Evolutionary conservation across 1,284 basidiomycete genomes (phyloP), one percentile per base, ranked within the genome.

Genomic region (Phellinidium pouzarii): DNA sequence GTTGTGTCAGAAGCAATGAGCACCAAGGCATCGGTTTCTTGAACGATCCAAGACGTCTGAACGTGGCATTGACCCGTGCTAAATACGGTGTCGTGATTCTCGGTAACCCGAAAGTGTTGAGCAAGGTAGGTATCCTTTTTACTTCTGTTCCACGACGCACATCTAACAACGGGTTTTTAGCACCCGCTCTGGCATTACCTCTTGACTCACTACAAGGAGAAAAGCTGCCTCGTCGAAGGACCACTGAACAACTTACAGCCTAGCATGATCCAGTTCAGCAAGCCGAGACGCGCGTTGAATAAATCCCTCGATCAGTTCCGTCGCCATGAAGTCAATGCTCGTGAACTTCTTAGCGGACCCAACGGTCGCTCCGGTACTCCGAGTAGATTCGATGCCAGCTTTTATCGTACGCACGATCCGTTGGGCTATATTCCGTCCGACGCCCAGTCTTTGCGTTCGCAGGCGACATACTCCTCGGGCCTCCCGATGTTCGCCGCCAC

Each of bases 11-110:
- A 64, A 96, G 93, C 71, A 99, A 99, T 68, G 96, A 99, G 66
- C 95, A 99, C 65, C 96, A 98, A 68, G 96, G 96, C 26, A 99
- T 99, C 59, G 96, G 96, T 53, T 99, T 99, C 80, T 78, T 99
- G 73, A 97, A 95, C 64, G 96, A 99, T 68, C 96, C 96, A 3
- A 77, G 96, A 58, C 86, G 96, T 60, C 71, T 99, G 64, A 99
- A 99, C 62, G 96, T 99, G 41, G 96, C 96, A 26, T 78, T 99
- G 38, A 98, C 96, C 0, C 82, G 96, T 60, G 96, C 96, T 48
- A 97, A 97, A 70, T 99, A 97, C 65, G 96, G 96, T 8, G 86
- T 96, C 2, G 95, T 99, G 52, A 96, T 99, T 61, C 77, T 99
- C 19, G 96, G 96, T 12, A 99, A 99, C 66, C 95, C 96, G 3